These are phyloP conservation scores for Spencermartinsiella europaea DNA, from an alignment of 805 yeast species.

Conservation along the genomic window DNA sequence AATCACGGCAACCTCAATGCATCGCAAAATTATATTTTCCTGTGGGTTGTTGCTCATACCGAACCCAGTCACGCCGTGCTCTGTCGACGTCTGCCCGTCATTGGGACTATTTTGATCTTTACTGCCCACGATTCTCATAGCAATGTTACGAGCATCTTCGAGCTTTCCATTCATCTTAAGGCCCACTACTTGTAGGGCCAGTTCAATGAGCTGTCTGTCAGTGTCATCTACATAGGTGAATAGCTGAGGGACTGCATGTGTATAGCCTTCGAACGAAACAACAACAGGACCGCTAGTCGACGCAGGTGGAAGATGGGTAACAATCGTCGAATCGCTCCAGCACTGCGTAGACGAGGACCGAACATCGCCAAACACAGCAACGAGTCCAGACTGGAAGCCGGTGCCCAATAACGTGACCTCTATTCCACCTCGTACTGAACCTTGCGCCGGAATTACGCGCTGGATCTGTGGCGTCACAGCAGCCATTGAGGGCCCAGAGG, in stretches of 20 bases:
- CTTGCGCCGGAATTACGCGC: conserved; percentile 90
- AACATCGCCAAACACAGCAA: conserved; percentile 73
- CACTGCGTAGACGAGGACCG: conserved; percentile 69
- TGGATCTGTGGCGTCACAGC: conserved; percentile 54
- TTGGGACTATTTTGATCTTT: conserved; percentile 9
- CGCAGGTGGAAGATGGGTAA: conserved; percentile 92
- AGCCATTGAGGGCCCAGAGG: background rate
- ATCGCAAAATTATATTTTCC: conserved; percentile 37
- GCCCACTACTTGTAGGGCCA: conserved; percentile 95
- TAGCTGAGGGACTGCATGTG: conserved; percentile 43
- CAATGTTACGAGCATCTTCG: conserved; percentile 92
- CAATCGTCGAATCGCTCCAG: conserved; percentile 94
- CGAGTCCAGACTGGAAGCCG: conserved; percentile 76
- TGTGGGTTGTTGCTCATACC: conserved; percentile 46
- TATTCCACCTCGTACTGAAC: conserved; percentile 93
- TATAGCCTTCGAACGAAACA: conserved; percentile 67
- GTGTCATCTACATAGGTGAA: conserved; percentile 95
- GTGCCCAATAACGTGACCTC: conserved; percentile 89
- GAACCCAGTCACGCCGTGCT: conserved; percentile 2
- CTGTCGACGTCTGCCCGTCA: conserved; percentile 1
- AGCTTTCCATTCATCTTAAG: conserved; percentile 93
- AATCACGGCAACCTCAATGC: conserved; percentile 28
- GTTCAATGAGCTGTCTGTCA: conserved; percentile 88
- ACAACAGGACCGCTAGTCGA: conserved; percentile 84
- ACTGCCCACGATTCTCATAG: conserved; percentile 81